These are phyloP conservation scores for Moringa oleifera DNA, from an alignment of 345 rosid genomes.

Conservation along the genomic window DNA sequence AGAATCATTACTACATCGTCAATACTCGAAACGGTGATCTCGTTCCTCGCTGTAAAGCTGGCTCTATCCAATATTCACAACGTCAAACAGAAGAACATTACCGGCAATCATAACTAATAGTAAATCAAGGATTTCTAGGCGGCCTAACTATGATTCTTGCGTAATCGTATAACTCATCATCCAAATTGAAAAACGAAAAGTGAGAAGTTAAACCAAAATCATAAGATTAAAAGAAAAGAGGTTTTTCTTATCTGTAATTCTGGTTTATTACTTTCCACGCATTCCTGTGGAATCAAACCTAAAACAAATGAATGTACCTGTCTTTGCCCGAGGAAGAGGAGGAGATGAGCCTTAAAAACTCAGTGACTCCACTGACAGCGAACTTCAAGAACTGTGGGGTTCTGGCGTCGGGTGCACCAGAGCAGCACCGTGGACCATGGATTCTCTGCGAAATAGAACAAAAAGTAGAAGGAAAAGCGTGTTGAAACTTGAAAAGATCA, in stretches of 20 bases:
- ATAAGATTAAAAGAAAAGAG: neutral
- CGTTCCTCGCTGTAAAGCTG: conserved; percentile 23
- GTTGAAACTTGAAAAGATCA: no score
- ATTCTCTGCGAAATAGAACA: conserved; percentile 23
- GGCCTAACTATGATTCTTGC: no score
- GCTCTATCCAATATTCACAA: conserved; percentile 19
- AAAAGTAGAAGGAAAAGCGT: neutral
- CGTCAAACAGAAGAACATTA: neutral
- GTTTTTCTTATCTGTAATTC: neutral
- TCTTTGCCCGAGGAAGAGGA: conserved; percentile 18
- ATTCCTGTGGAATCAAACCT: conserved; percentile 17
- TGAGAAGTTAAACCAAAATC: neutral
- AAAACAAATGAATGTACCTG: conserved; percentile 18
- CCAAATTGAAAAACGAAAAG: neutral
- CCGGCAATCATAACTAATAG: no score
- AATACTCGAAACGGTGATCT: conserved; percentile 29
- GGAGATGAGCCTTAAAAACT: conserved; percentile 59
- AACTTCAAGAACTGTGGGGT: conserved; percentile 47
- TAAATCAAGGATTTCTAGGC: no score
- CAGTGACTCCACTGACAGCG: conserved; percentile 74
- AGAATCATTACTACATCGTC: conserved; percentile 56
- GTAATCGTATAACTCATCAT: neutral
- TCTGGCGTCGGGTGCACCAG: conserved; percentile 31
- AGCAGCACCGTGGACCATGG: conserved; percentile 37
- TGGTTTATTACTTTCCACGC: neutral